Conservation (phyloP, 768 basidiomycete genomes). For the Gymnopilus dilepis region DNA sequence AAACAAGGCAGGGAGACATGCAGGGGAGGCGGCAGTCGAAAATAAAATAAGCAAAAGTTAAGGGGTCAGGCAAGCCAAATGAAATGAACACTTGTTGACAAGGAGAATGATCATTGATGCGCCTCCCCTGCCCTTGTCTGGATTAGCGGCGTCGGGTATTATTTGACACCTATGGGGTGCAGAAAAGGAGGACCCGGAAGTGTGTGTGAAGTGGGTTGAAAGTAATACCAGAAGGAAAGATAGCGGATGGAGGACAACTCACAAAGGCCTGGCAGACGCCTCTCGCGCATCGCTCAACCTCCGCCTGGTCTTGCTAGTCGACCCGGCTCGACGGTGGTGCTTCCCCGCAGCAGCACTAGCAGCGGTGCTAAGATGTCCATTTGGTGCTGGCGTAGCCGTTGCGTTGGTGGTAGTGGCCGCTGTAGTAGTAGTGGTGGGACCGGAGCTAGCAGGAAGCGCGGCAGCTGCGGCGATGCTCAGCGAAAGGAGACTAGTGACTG, state of each 20-base stretch:
- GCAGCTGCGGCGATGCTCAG: slow-evolving; percentile 65
- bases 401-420: slow-evolving; percentile 4
- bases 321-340: slow-evolving; percentile 74
- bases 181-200: background rate
- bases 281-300: slow-evolving; percentile 81
- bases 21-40: too few species aligned
- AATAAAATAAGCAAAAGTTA: background rate
- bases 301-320: slow-evolving; percentile 70
- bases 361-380: slow-evolving; percentile 32
- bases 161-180: background rate
- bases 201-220: background rate
- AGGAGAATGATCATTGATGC: slow-evolving; percentile 13
- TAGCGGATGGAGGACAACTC: slow-evolving; percentile 38
- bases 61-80: background rate
- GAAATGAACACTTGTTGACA: slow-evolving; percentile 9
- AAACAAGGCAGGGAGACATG: slow-evolving; percentile 4
- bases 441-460: slow-evolving; percentile 45
- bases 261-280: slow-evolving; percentile 77
- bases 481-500: slow-evolving; percentile 67
- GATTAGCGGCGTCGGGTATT: background rate
- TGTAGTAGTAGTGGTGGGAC: slow-evolving; percentile 10
- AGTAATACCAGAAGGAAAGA: background rate
- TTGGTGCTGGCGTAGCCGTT: slow-evolving; percentile 12
- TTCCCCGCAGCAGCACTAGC: slow-evolving; percentile 38
- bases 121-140: background rate